Conservation (phyloP, 805 yeast species). For the Nakazawaea anatomiae region DNA sequence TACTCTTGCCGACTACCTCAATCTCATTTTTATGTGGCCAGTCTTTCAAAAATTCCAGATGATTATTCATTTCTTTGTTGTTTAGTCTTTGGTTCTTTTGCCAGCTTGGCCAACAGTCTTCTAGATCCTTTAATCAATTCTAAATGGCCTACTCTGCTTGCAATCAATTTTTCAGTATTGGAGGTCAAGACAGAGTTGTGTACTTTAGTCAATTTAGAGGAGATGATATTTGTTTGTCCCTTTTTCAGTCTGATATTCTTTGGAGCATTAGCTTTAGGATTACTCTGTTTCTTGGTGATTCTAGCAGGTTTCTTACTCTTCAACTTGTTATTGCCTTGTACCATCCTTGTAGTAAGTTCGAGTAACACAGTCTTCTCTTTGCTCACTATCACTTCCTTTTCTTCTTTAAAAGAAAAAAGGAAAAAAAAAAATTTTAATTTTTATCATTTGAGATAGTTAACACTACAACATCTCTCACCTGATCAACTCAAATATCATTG, state of each 20-base stretch:
- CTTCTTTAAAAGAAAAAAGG: too few species aligned
- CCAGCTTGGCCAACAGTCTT: slow-evolving; percentile 66
- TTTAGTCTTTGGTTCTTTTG: slow-evolving; percentile 31
- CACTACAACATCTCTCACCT: too few species aligned
- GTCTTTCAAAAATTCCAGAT: not conserved
- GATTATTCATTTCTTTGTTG: slow-evolving; percentile 29
- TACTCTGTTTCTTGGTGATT: slow-evolving; percentile 59
- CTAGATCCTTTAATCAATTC: slow-evolving; percentile 89
- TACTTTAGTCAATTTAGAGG: slow-evolving; percentile 50
- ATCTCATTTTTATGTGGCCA: slow-evolving; percentile 12
- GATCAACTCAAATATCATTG: too few species aligned
- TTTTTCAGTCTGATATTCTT: slow-evolving; percentile 64
- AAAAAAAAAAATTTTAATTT: too few species aligned
- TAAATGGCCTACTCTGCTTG: slow-evolving; percentile 90
- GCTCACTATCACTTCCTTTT: not conserved
- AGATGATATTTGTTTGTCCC: slow-evolving; percentile 27
- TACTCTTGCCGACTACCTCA: slow-evolving; percentile 13
- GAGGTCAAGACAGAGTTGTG: slow-evolving; percentile 48
- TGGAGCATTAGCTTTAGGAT: slow-evolving; percentile 71
- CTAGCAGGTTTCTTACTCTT: slow-evolving; percentile 43
- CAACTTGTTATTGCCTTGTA: slow-evolving; percentile 67
- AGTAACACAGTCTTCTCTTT: not conserved
- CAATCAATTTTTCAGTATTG: slow-evolving; percentile 78
- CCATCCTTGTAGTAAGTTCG: slow-evolving; percentile 36
- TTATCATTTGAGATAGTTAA: too few species aligned